Percentiles rank a stretch among this genome's conserved stretches.
Evolutionary conservation across 2,329 filamentous ascomycete species (phyloP).

Genomic region (Pezicula carpinea): DNA sequence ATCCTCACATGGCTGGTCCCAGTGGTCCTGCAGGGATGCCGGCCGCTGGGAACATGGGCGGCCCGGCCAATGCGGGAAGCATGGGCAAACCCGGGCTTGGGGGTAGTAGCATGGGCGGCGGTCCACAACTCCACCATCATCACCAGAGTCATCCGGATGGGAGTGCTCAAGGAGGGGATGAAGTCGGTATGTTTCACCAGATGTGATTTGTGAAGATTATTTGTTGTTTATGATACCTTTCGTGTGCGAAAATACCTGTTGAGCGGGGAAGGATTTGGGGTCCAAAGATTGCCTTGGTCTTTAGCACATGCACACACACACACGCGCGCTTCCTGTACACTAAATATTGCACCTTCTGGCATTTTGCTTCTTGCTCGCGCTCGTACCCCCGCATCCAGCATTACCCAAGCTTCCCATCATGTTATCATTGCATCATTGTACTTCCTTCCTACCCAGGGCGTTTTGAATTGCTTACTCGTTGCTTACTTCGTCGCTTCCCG

Average conservation of each 20-base stretch:
- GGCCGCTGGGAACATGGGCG: constrained; percentile 54
- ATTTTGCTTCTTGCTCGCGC: constrained; percentile 21
- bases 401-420: constrained; percentile 20
- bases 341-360: constrained; percentile 27
- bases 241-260: constrained; percentile 22
- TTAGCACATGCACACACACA: constrained; percentile 17
- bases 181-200: constrained; percentile 94
- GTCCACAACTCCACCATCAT: constrained; percentile 64
- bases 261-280: constrained; percentile 14
- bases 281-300: constrained; percentile 12
- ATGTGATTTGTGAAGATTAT: constrained; percentile 57
- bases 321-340: constrained; percentile 31
- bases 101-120: constrained; percentile 55
- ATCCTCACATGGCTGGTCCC: constrained; percentile 60
- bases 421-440: constrained; percentile 25
- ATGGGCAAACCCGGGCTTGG: constrained; percentile 64
- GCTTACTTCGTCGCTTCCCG: constrained; percentile 18
- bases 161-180: constrained; percentile 61
- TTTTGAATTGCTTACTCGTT: constrained; percentile 10
- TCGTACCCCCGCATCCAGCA: constrained; percentile 7
- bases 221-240: constrained; percentile 30
- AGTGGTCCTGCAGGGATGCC: constrained; percentile 62
- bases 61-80: constrained; percentile 44
- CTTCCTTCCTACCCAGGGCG: constrained; percentile 12
- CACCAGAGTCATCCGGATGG: constrained; percentile 69